Percentiles rank a stretch among this genome's conserved stretches.
Evolutionary conservation across 225 moss, liverwort and hornwort genomes (phyloP).

Genomic region (Climacium dendroides): DNA sequence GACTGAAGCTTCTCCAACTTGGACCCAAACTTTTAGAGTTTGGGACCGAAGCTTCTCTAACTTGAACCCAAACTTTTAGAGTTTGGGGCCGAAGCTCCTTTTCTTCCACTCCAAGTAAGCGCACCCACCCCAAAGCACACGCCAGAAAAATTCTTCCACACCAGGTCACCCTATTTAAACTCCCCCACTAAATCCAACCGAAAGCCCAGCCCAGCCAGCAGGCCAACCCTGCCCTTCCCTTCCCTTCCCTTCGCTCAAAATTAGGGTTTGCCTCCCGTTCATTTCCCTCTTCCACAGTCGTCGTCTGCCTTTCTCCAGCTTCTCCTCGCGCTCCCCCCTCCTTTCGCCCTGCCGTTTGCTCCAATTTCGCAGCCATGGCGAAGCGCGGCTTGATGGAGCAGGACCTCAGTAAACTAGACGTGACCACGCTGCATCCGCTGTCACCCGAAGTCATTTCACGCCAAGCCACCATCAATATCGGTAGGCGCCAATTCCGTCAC

Average conservation of each 20-base stretch:
- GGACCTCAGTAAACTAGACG: slow-evolving; percentile 85
- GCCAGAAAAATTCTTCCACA: not conserved
- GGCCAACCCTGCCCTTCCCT: not conserved
- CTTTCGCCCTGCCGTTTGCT: not conserved
- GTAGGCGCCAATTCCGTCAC: slow-evolving; percentile 8
- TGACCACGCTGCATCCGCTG: slow-evolving; percentile 63
- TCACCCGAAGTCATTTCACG: slow-evolving; percentile 97
- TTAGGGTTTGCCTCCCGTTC: not conserved
- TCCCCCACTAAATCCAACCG: not conserved
- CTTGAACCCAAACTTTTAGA: no score
- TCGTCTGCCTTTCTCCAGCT: not conserved
- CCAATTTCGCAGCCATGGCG: slow-evolving; percentile 60
- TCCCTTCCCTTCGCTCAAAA: not conserved
- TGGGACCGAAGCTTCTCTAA: no score
- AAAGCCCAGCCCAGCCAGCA: not conserved
- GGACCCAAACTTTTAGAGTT: no score
- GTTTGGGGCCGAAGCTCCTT: no score
- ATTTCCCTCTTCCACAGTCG: not conserved
- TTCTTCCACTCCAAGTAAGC: not conserved
- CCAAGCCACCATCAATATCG: slow-evolving; percentile 96
- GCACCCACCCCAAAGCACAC: no score
- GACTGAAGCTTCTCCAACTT: no score
- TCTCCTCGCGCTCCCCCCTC: not conserved
- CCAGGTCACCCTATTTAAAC: not conserved
- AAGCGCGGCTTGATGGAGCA: slow-evolving; percentile 99